Evolutionary conservation across 23 red algal genomes (phyloP).

Genomic region (Cyanidiococcus yangmingshanensis): DNA sequence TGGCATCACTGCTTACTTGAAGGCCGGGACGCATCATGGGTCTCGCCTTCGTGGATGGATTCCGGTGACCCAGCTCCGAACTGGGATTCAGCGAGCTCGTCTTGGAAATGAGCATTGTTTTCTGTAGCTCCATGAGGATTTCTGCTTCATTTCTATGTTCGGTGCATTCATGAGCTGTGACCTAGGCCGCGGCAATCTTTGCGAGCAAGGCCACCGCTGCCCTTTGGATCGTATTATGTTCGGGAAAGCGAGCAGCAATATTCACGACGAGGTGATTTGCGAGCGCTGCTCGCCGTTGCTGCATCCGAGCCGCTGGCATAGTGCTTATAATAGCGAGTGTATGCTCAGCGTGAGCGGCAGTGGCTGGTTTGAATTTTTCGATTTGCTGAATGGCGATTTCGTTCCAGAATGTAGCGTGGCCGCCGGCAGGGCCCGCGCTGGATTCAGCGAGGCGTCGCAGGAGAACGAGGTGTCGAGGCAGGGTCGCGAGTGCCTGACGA

Average conservation of each 20-base stretch:
- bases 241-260: conserved; percentile 10
- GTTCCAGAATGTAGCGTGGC: conserved; percentile 3
- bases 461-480: neutral
- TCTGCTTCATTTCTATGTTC: no score
- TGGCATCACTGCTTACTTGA: no score
- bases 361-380: neutral
- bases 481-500: neutral
- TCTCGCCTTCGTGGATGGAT: no score
- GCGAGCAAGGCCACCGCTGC: neutral
- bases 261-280: neutral
- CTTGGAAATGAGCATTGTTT: no score
- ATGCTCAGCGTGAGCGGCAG: conserved; percentile 8
- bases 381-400: neutral
- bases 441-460: neutral
- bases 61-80: no score
- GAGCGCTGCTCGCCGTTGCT: neutral
- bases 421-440: neutral
- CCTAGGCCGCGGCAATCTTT: neutral
- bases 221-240: neutral
- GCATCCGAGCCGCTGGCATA: neutral
- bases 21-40: no score
- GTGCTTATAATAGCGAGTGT: neutral
- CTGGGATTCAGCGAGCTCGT: no score
- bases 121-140: no score
- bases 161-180: no score